These are phyloP conservation scores for Avena sativa DNA, from an alignment of 176 grass and related monocot genomes.

Conservation along the genomic window DNA sequence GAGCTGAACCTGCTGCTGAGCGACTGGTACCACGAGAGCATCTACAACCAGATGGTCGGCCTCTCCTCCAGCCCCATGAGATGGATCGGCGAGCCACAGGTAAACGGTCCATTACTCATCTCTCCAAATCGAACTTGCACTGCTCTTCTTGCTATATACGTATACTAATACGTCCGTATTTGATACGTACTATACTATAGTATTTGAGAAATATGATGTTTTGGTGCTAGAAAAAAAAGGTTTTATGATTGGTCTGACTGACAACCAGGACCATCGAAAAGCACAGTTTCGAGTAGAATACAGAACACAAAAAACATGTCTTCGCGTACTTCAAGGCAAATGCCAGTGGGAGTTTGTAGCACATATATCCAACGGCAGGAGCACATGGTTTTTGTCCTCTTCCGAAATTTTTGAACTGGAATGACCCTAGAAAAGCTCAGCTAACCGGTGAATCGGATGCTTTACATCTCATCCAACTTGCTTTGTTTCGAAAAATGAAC, in stretches of 20 bases:
- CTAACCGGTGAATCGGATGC: not conserved
- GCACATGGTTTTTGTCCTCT: not conserved
- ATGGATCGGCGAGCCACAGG: conserved; percentile 95
- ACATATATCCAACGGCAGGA: not conserved
- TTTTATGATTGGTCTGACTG: not conserved
- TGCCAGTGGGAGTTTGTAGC: not conserved
- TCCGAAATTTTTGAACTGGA: not conserved
- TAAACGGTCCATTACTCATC: not conserved
- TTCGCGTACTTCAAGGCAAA: not conserved
- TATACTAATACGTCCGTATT: too few relatives aligned
- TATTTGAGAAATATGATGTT: conserved; percentile 12
- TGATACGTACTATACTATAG: too few relatives aligned
- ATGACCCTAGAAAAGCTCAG: not conserved
- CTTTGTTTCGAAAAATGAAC: not conserved
- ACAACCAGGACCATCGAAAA: not conserved
- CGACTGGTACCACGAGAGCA: conserved; percentile 90
- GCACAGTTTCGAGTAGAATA: not conserved
- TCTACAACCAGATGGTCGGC: conserved; percentile 75
- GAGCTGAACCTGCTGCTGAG: conserved; percentile 81
- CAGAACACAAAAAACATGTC: not conserved
- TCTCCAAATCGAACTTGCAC: not conserved
- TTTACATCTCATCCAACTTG: not conserved
- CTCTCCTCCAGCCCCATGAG: conserved; percentile 75
- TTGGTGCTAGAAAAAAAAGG: not conserved
- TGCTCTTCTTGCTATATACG: not conserved